Evolutionary conservation across 2,329 filamentous ascomycete species (phyloP).

Genomic region (Microsporum ferrugineum): DNA sequence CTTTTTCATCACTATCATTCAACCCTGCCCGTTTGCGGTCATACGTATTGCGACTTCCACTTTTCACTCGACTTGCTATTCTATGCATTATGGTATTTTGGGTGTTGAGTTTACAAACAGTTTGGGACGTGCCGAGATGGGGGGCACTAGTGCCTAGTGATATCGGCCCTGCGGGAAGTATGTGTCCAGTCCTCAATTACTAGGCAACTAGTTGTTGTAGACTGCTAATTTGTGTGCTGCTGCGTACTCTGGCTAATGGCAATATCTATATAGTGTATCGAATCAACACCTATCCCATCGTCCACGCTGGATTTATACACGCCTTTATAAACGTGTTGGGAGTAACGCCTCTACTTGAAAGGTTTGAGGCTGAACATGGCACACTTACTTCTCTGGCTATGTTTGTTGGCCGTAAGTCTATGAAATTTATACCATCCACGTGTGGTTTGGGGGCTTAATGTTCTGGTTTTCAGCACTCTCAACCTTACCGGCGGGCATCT

Average conservation of each 20-base stretch:
- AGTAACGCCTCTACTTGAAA: slow-evolving; percentile 75
- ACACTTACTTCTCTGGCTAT: slow-evolving; percentile 77
- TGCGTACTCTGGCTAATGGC: neutral
- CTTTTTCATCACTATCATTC: slow-evolving; percentile 46
- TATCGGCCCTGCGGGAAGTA: slow-evolving; percentile 60
- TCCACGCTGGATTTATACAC: slow-evolving; percentile 74
- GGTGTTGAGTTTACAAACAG: slow-evolving; percentile 54
- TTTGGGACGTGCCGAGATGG: slow-evolving; percentile 65
- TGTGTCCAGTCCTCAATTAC: slow-evolving; percentile 24
- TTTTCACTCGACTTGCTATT: slow-evolving; percentile 67
- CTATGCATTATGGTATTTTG: slow-evolving; percentile 57
- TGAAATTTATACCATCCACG: neutral
- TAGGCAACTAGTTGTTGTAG: neutral
- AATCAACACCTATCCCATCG: slow-evolving; percentile 80
- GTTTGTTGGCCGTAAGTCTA: slow-evolving; percentile 74
- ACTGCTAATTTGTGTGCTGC: neutral
- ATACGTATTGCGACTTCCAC: slow-evolving; percentile 72
- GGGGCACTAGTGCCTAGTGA: slow-evolving; percentile 67
- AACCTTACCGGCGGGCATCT: slow-evolving; percentile 69
- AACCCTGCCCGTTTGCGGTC: slow-evolving; percentile 64
- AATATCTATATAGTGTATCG: slow-evolving; percentile 58
- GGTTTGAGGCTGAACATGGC: slow-evolving; percentile 86
- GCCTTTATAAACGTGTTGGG: slow-evolving; percentile 67
- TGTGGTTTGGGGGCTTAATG: neutral
- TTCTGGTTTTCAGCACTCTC: slow-evolving; percentile 48